Percentiles rank a stretch among this genome's conserved stretches.
These are phyloP conservation scores for Backusella psychrophila DNA, from an alignment of 192 early-diverging fungal genomes.

Conservation along the genomic window DNA sequence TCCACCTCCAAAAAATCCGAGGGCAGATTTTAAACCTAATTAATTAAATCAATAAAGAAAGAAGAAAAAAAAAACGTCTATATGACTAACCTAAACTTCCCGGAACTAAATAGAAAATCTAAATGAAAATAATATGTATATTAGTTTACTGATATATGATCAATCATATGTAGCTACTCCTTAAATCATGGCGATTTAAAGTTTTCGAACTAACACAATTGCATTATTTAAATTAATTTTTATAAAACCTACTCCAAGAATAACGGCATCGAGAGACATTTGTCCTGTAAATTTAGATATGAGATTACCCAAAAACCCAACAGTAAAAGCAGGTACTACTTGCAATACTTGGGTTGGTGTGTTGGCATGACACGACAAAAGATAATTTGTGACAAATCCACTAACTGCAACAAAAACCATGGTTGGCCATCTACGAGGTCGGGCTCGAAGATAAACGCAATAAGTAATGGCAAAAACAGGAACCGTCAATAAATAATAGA, in stretches of 20 bases:
- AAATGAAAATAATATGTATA: neutral
- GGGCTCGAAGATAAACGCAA: conserved; percentile 44
- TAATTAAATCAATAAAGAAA: neutral
- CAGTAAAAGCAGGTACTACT: conserved; percentile 70
- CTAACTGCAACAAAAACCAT: conserved; percentile 67
- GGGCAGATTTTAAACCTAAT: conserved; percentile 30
- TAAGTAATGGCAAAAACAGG: conserved; percentile 49
- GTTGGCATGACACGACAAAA: conserved; percentile 50
- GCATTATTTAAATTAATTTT: neutral
- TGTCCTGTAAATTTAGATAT: conserved; percentile 70
- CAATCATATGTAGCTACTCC: neutral
- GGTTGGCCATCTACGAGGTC: conserved; percentile 64
- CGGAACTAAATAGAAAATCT: conserved; percentile 29
- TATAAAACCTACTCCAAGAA: conserved; percentile 61
- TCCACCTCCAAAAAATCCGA: conserved; percentile 22
- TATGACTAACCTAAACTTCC: conserved; percentile 27
- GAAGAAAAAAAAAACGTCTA: neutral
- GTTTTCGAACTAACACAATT: neutral
- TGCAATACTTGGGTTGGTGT: conserved; percentile 59
- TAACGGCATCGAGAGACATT: conserved; percentile 79
- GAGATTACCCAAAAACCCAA: conserved; percentile 79
- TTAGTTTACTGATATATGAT: neutral
- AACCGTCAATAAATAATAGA: conserved; percentile 51
- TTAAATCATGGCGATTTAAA: neutral
- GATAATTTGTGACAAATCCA: conserved; percentile 65